phyloP scores from a whole-genome alignment of 129 eudicot genomes.

The Deinandra increscens region DNA sequence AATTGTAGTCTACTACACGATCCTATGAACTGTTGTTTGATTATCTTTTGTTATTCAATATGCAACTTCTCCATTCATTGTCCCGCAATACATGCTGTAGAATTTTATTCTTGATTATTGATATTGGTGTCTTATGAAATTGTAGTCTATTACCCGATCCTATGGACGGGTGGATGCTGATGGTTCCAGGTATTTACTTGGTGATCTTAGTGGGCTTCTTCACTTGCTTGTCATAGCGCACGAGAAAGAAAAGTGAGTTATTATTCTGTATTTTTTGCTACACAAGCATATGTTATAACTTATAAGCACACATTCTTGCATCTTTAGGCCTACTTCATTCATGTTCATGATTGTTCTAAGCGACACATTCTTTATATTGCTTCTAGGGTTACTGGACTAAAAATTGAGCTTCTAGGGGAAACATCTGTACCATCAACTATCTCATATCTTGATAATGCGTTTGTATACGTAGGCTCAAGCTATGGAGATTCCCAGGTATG shows the following conservation, averaged over 20 bases:
- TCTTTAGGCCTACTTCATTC: constrained; percentile 4
- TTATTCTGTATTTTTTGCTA: background rate
- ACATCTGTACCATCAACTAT: constrained; percentile 94
- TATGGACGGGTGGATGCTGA: constrained; percentile 98
- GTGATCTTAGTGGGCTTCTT: constrained; percentile 94
- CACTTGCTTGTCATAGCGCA: constrained; percentile 94
- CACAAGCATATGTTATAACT: background rate
- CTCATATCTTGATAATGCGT: constrained; percentile 92
- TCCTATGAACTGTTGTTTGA: background rate
- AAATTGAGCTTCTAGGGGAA: constrained; percentile 94
- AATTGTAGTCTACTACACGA: no score
- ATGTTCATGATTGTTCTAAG: constrained; percentile 12
- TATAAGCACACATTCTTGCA: background rate
- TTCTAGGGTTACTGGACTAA: constrained; percentile 90
- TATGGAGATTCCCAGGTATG: constrained; percentile 98
- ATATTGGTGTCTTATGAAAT: constrained; percentile 10
- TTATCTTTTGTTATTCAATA: background rate
- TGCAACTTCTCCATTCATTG: background rate
- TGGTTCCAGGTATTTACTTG: constrained; percentile 92
- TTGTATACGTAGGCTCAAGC: constrained; percentile 95
- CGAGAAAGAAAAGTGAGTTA: constrained; percentile 86
- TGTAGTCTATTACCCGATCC: constrained; percentile 82
- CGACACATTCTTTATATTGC: constrained; percentile 8
- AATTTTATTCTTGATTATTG: constrained; percentile 7
- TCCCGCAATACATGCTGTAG: background rate